Evolutionary conservation across 2,329 filamentous ascomycete species (phyloP).

Genomic region (Elsinoe necatrix): DNA sequence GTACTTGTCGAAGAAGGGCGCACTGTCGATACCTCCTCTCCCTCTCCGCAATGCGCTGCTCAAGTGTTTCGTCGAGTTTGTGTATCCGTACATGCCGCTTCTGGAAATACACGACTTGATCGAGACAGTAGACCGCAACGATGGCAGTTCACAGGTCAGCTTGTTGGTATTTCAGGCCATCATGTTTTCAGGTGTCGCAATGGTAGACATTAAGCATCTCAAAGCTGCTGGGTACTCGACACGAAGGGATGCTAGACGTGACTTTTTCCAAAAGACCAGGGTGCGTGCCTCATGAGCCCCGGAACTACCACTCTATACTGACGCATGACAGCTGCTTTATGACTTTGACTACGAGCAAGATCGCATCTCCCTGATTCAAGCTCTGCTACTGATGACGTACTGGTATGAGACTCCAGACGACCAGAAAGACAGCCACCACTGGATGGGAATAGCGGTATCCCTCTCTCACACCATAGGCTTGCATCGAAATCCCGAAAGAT

Average conservation of each 20-base stretch:
- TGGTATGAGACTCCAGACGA: slow-evolving; percentile 97
- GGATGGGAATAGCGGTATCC: slow-evolving; percentile 94
- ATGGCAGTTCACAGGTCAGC: slow-evolving; percentile 66
- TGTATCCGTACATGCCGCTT: slow-evolving; percentile 89
- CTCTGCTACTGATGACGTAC: slow-evolving; percentile 85
- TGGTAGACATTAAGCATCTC: slow-evolving; percentile 71
- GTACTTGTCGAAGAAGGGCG: slow-evolving; percentile 77
- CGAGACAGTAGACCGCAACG: slow-evolving; percentile 52
- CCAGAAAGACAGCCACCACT: slow-evolving; percentile 97
- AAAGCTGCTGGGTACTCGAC: slow-evolving; percentile 67
- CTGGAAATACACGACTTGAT: slow-evolving; percentile 59
- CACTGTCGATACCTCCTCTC: slow-evolving; percentile 63
- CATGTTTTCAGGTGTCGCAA: slow-evolving; percentile 88
- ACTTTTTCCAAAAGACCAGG: slow-evolving; percentile 81
- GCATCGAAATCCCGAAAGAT: slow-evolving; percentile 74
- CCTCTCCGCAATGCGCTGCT: slow-evolving; percentile 71
- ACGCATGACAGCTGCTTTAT: slow-evolving; percentile 60
- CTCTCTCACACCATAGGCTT: slow-evolving; percentile 88
- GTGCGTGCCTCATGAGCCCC: slow-evolving; percentile 44
- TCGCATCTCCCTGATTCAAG: slow-evolving; percentile 79
- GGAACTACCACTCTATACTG: not conserved
- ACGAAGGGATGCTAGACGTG: slow-evolving; percentile 73
- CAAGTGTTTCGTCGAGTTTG: slow-evolving; percentile 75
- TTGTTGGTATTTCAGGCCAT: slow-evolving; percentile 85
- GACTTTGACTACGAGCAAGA: slow-evolving; percentile 94